Base-by-base conservation (phyloP, 78 protist species). In the Dictyostelium capitatum region DNA sequence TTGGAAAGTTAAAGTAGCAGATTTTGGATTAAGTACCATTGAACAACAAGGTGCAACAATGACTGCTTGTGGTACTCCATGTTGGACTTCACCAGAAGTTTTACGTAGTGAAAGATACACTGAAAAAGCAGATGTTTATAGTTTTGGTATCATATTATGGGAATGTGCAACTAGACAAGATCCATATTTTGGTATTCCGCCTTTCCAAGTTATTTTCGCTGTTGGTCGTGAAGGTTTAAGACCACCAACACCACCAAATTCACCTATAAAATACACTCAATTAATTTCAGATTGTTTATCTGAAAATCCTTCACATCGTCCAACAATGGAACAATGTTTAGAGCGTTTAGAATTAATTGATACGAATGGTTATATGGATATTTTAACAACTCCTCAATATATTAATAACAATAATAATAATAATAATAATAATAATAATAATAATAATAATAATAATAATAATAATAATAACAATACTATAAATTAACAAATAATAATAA, bases 41-140 rank as follows among this genome's bases (percentile, higher is more conserved):
- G 81, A 89, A 59, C 91, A 81, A 75, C 47, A 43, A 48, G 56
- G 80, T 19, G 72, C 83, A 10, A 79, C 92, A 47, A 89, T 95
- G 95, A 95, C 96, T 5, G 95, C 95, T 25, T 95, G 96, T 79
- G 96, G 96, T 10, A 95, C 96, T 46, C 96, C 96, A 37, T 82
- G 90, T 69, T 95, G 96, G 96, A 64, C 85, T 4, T 90, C 95
- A n/a, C 96, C 96, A 6, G 96, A 95, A 56, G 75, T 95, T 4
- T 32, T 95, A 25, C 19, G 96, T 17, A 77, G 74, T 54, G 89
- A 95, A 51, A 53, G 92, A 65, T 95, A 95, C 79, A 89, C 91
- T 4, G 92, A 95, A 47, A 95, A 82, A 20, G 95, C 89, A 4
- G 95, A 89, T 74, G 81, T 95, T 14, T 89, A 89, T 57, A 79